Base-by-base conservation (phyloP, 2,329 filamentous ascomycete species). In the Zarea fungicola region DNA sequence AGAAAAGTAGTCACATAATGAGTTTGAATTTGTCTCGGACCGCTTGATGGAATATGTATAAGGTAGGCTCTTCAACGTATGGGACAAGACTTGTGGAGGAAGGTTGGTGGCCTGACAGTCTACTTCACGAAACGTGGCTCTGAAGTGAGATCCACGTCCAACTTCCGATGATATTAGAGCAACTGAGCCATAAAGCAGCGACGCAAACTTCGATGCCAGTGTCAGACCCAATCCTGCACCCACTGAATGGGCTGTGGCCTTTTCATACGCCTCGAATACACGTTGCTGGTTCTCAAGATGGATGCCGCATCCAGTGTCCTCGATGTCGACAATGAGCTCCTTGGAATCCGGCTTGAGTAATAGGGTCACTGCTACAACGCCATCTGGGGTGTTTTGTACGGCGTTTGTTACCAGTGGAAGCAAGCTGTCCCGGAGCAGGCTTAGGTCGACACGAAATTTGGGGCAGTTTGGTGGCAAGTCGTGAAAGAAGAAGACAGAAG, bases 181-280 rank as follows among this genome's bases (percentile, higher is more conserved):
- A 1, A 74, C 54, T 2, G 56, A 57, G 0, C 72, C 72, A 9
- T 69, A 58, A 13, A 75, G 60, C 0, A 70, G 57, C 1, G 60
- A 56, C 0, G 72, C 69, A 18, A 72, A 67, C 32, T 69, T 71
- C 7, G 60, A 56, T 5, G 72, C 65, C 0, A 75, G 57, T 0
- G 70, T 71, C 13, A 75, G 54, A 1, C 72, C 72, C 1, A 74
- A 59, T 0, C 72, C 69, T 22, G 68, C 67, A 3, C 71, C 66
- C 2, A 60, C 62, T 0, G 68, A 65, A 31, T 70, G 61, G 0
- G 53, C 52, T 28, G 64, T 60, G 1, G 65, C 62, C 29, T 73
- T 73, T 35, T 73, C 70, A 18, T 74, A 73, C 0, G 69, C 57
- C 4, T 68, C 60, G 23, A 74, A 74, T 4, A 74, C 69, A 3